Evolutionary conservation across 106 monocot species (phyloP).

Genomic region (Apostasia ramifera): DNA sequence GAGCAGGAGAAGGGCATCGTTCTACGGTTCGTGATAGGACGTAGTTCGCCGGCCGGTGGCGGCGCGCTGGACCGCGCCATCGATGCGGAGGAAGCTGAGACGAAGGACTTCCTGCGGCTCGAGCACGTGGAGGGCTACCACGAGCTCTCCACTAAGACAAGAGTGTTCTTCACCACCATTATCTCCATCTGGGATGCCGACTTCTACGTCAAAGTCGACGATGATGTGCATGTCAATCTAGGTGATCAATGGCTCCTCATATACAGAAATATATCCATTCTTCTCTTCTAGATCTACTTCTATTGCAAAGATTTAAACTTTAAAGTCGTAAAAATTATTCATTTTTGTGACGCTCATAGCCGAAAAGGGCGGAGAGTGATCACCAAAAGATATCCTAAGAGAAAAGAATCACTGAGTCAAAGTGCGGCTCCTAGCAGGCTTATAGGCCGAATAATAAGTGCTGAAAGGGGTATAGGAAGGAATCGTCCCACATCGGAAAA

Average conservation of each 20-base stretch:
- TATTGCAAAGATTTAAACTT: too few relatives aligned
- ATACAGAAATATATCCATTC: too few relatives aligned
- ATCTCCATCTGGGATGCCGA: conserved; percentile 82
- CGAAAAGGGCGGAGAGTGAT: too few relatives aligned
- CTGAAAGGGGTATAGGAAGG: too few relatives aligned
- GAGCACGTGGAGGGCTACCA: conserved; percentile 89
- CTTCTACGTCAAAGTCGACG: conserved; percentile 89
- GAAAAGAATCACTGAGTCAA: too few relatives aligned
- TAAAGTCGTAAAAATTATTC: too few relatives aligned
- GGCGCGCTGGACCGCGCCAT: conserved; percentile 62
- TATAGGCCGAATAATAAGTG: too few relatives aligned
- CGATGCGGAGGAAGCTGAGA: conserved; percentile 70
- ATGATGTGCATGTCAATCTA: conserved; percentile 85
- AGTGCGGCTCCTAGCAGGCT: too few relatives aligned
- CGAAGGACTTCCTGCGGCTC: conserved; percentile 70
- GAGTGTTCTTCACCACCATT: conserved; percentile 66
- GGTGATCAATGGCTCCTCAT: conserved; percentile 15
- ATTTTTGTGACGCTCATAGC: too few relatives aligned
- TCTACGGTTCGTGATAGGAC: conserved; percentile 85
- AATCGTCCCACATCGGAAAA: too few relatives aligned
- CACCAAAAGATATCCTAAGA: too few relatives aligned
- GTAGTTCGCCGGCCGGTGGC: conserved; percentile 41
- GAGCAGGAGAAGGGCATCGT: conserved; percentile 86
- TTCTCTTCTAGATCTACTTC: too few relatives aligned
- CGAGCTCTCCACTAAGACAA: conserved; percentile 76